phyloP scores from a whole-genome alignment of 129 eudicot species.

The Centella asiatica region DNA sequence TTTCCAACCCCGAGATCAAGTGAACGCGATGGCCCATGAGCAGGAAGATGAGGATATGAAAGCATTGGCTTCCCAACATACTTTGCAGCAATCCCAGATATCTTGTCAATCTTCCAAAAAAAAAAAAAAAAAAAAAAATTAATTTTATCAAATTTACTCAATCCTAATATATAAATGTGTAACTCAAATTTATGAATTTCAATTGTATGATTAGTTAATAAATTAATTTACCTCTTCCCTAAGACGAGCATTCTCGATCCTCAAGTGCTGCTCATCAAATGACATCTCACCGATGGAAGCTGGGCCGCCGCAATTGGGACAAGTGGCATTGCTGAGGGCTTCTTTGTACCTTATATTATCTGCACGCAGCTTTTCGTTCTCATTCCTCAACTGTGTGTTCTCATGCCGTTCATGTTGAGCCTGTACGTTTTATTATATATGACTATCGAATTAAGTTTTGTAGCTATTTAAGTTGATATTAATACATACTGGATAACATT shows the following conservation, averaged over 20 bases:
- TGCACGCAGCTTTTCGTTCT: conserved; percentile 85
- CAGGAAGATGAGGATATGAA: conserved; percentile 51
- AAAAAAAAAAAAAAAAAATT: no score
- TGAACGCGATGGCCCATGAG: conserved; percentile 52
- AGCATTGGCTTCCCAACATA: conserved; percentile 96
- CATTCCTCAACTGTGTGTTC: conserved; percentile 73
- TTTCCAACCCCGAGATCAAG: conserved; percentile 64
- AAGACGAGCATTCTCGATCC: conserved; percentile 83
- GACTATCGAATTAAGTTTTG: neutral
- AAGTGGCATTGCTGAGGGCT: conserved; percentile 75
- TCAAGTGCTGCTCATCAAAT: conserved; percentile 85
- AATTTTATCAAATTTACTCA: no score
- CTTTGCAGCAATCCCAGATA: conserved; percentile 94
- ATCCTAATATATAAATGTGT: no score
- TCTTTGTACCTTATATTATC: conserved; percentile 90
- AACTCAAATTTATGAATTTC: neutral
- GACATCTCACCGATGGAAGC: conserved; percentile 98
- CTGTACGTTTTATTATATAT: conserved; percentile 35
- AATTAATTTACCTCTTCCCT: conserved; percentile 68
- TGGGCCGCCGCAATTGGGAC: conserved; percentile 98
- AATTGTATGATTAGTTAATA: neutral
- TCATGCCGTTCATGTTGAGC: conserved; percentile 94
- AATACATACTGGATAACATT: neutral
- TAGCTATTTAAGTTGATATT: neutral
- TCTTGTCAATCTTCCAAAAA: conserved; percentile 72